These are phyloP conservation scores for Auxenochlorella pyrenoidosa DNA, from an alignment of 139 green algal genomes.

Conservation along the genomic window DNA sequence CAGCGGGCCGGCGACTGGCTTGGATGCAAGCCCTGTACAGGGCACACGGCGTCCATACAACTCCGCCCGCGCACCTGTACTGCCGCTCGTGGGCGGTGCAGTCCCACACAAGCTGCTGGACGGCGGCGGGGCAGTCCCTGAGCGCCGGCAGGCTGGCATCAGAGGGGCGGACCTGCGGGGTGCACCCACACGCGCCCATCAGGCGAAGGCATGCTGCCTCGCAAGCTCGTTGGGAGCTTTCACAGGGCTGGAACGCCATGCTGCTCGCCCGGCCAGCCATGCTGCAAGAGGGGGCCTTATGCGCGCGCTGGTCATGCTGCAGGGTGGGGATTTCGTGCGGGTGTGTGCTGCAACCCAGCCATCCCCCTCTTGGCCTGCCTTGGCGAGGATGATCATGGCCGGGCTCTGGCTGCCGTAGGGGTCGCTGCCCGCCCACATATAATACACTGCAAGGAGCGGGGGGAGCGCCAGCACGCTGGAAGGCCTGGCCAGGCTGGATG, in stretches of 20 bases:
- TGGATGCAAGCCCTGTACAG: not conserved
- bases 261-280: too few species aligned
- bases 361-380: not conserved
- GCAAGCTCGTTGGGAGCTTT: too few species aligned
- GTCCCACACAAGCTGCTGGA: conserved; percentile 5
- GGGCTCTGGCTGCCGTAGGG: conserved; percentile 7
- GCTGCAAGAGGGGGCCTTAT: not conserved
- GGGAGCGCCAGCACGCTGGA: too few species aligned
- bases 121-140: not conserved
- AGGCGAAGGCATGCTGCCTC: too few species aligned
- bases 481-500: not conserved
- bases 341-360: not conserved
- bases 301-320: too few species aligned
- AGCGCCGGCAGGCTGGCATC: not conserved
- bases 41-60: not conserved
- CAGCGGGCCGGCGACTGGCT: not conserved
- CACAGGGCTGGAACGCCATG: too few species aligned
- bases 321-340: not conserved
- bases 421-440: not conserved
- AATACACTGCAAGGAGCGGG: not conserved
- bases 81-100: conserved; percentile 2
- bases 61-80: not conserved
- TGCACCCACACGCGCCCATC: not conserved
- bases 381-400: not conserved
- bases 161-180: not conserved